Conservation (phyloP, 2,329 filamentous ascomycete genomes). For the Microsporum audouinii region DNA sequence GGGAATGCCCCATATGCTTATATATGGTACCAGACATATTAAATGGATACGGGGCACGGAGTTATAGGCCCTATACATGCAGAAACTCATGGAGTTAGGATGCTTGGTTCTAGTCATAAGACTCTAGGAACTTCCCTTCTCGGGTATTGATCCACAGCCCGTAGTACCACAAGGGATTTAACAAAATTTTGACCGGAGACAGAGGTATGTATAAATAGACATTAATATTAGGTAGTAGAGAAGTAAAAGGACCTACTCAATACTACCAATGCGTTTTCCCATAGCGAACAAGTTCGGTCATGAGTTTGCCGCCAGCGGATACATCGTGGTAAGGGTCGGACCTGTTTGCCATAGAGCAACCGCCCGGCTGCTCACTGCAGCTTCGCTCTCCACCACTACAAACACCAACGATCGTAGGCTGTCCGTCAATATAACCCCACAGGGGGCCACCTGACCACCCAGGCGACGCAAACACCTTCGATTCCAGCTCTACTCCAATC, state of each 20-base stretch:
- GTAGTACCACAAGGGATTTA: too few relatives aligned
- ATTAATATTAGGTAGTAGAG: background rate
- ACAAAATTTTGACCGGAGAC: too few relatives aligned
- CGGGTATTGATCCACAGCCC: too few relatives aligned
- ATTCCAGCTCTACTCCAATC: constrained; percentile 17
- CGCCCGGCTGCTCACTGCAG: constrained; percentile 16
- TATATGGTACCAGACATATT: background rate
- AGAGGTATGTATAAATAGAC: background rate
- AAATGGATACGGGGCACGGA: background rate
- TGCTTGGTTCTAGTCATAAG: too few relatives aligned
- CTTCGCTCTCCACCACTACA: constrained; percentile 17
- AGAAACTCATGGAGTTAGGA: background rate
- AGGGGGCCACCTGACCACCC: constrained; percentile 19
- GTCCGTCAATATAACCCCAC: constrained; percentile 17
- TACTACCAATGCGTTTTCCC: constrained; percentile 12
- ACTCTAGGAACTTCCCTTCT: too few relatives aligned
- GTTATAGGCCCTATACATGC: background rate
- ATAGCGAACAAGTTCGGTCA: constrained; percentile 17
- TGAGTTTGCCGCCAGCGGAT: constrained; percentile 18
- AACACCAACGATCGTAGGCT: constrained; percentile 17
- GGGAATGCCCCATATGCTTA: background rate
- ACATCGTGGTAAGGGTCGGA: constrained; percentile 17
- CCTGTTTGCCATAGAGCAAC: constrained; percentile 13
- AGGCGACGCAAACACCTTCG: constrained; percentile 15
- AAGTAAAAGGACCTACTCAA: background rate